Percentiles rank a stretch among this genome's conserved stretches.
phyloP scores from a whole-genome alignment of 805 yeast genomes.

The Sporopachydermia quercuum region DNA sequence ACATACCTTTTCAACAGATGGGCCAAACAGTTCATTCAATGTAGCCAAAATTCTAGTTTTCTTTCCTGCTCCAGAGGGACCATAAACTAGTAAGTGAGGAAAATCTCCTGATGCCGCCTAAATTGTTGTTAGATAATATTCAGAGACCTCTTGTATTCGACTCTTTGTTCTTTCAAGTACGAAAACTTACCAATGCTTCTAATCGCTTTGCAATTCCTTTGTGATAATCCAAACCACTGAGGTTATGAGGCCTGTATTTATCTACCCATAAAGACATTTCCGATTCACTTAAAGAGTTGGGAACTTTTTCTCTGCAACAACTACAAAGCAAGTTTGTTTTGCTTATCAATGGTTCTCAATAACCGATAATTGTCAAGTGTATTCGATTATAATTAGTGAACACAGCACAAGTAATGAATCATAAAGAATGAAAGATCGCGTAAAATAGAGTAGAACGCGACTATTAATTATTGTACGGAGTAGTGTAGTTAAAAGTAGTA shows the following conservation, averaged over 20 bases:
- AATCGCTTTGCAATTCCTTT: slow-evolving; percentile 46
- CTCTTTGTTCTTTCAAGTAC: slow-evolving; percentile 13
- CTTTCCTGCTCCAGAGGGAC: slow-evolving; percentile 96
- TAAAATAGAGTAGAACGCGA: too few species aligned
- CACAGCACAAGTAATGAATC: too few species aligned
- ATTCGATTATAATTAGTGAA: too few species aligned
- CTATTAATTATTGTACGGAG: too few species aligned
- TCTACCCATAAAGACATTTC: slow-evolving; percentile 94
- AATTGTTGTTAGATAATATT: slow-evolving; percentile 7
- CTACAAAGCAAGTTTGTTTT: too few species aligned
- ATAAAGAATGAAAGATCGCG: too few species aligned
- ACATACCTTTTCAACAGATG: slow-evolving; percentile 47
- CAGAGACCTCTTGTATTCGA: too few species aligned
- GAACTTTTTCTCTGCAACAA: too few species aligned
- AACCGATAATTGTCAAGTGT: too few species aligned
- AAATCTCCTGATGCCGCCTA: slow-evolving; percentile 60
- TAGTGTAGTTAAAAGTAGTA: too few species aligned
- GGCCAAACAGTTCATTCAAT: slow-evolving; percentile 66
- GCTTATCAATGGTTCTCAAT: too few species aligned
- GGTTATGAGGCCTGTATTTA: slow-evolving; percentile 66
- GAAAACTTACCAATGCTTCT: slow-evolving; percentile 32
- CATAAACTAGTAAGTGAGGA: slow-evolving; percentile 86
- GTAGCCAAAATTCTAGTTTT: slow-evolving; percentile 83
- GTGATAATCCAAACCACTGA: slow-evolving; percentile 56
- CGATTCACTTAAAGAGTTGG: too few species aligned